These are phyloP conservation scores for Zanthoxylum bungeanum DNA, from an alignment of 345 rosid genomes.

Conservation along the genomic window DNA sequence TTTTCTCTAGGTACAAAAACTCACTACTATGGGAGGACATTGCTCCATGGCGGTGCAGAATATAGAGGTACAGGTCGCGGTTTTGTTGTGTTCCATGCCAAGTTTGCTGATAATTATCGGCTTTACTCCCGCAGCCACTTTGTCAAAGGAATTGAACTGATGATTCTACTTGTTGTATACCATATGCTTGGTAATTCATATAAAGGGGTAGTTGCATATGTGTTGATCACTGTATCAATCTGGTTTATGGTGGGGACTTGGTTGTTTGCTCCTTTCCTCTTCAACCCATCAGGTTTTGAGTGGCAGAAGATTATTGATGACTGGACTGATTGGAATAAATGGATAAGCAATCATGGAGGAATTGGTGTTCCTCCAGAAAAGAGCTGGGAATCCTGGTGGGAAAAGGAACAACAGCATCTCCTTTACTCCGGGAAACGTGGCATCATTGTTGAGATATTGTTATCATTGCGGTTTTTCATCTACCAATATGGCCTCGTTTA, in stretches of 20 bases:
- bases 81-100: conserved; percentile 83
- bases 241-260: conserved; percentile 68
- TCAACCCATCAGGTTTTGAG: conserved; percentile 69
- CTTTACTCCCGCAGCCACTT: conserved; percentile 69
- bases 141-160: conserved; percentile 59
- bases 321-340: conserved; percentile 71
- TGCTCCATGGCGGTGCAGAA: conserved; percentile 84
- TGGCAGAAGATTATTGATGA: conserved; percentile 74
- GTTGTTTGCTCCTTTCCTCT: conserved; percentile 67
- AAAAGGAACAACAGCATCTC: conserved; percentile 55
- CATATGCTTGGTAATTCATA: conserved; percentile 46
- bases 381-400: conserved; percentile 87
- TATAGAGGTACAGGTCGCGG: conserved; percentile 93
- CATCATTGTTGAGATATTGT: conserved; percentile 38
- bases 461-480: conserved; percentile 55
- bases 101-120: conserved; percentile 75
- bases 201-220: conserved; percentile 39
- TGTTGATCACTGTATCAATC: conserved; percentile 50
- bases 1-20: conserved; percentile 67
- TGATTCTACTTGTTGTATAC: conserved; percentile 59
- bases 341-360: conserved; percentile 57
- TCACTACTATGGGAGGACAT: conserved; percentile 64
- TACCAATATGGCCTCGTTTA: conserved; percentile 64
- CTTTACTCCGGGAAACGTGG: conserved; percentile 48
- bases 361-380: conserved; percentile 59